A percentile compares a stretch with the other conserved stretches of the same genome.
Conservation (phyloP, 768 basidiomycete genomes). For the Chiua virens region DNA sequence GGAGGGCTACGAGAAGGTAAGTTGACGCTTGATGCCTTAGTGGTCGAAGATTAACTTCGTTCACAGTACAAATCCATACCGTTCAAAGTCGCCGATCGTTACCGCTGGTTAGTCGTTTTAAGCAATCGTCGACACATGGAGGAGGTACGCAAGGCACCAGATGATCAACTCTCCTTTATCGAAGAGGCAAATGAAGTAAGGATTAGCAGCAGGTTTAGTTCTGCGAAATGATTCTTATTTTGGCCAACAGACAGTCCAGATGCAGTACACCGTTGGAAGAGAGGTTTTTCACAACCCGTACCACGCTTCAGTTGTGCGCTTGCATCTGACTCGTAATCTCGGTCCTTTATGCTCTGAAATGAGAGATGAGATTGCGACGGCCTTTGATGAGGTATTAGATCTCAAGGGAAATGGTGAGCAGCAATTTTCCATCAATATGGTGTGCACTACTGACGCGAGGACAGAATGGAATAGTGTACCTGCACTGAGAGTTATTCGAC, state of each 20-base stretch:
- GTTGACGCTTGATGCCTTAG: background rate
- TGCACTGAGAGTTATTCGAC: conserved; percentile 26
- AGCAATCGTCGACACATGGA: conserved; percentile 33
- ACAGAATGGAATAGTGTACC: conserved; percentile 42
- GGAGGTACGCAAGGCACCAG: conserved; percentile 42
- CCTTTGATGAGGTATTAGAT: conserved; percentile 41
- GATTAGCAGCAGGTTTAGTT: background rate
- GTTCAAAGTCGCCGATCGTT: conserved; percentile 32
- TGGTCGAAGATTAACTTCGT: background rate
- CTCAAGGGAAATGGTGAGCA: conserved; percentile 16
- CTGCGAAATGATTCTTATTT: background rate
- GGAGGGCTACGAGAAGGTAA: conserved; percentile 34
- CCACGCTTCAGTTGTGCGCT: conserved; percentile 30
- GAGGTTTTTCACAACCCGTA: conserved; percentile 31
- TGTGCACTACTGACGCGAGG: background rate
- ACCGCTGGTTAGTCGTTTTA: conserved; percentile 42
- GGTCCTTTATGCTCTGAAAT: conserved; percentile 31
- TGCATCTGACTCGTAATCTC: conserved; percentile 42
- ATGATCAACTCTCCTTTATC: conserved; percentile 37
- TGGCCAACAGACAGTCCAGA: conserved; percentile 34
- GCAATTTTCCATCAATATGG: background rate
- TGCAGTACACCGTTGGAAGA: conserved; percentile 39
- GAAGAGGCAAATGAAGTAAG: conserved; percentile 38
- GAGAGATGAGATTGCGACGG: conserved; percentile 32
- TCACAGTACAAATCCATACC: conserved; percentile 27